Percentiles rank a stretch among this genome's conserved stretches.
Evolutionary conservation across 768 basidiomycete genomes (phyloP).

Genomic region (Tricholoma matsutake): DNA sequence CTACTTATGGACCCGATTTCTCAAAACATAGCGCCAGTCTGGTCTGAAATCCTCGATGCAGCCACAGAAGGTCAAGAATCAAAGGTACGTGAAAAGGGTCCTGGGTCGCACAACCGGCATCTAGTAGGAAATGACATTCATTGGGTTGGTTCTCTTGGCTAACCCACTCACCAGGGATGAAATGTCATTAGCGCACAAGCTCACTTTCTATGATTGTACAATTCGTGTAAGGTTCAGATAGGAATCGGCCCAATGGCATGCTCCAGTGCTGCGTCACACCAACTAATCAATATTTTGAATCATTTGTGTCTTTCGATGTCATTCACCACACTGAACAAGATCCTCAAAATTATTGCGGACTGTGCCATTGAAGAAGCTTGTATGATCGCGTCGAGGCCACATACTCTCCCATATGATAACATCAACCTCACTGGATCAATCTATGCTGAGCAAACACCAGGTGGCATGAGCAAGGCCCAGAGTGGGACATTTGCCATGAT

Average conservation of each 20-base stretch:
- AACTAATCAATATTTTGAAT: background rate
- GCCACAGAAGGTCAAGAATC: background rate
- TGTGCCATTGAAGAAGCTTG: background rate
- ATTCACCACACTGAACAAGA: background rate
- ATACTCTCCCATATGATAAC: slow-evolving; percentile 7
- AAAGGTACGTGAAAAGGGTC: background rate
- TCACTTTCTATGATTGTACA: background rate
- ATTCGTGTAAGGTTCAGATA: background rate
- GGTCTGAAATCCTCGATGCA: slow-evolving; percentile 11
- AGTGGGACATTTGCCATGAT: too few species aligned
- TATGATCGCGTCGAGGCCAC: background rate
- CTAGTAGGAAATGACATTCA: background rate
- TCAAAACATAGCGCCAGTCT: slow-evolving; percentile 14
- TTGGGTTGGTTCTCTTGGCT: background rate
- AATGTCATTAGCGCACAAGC: background rate
- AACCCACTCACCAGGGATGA: background rate
- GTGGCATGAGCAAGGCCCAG: slow-evolving; percentile 1
- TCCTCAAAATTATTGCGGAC: background rate
- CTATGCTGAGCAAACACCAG: slow-evolving; percentile 5
- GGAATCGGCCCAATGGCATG: background rate
- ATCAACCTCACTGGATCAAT: slow-evolving; percentile 9
- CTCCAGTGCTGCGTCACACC: background rate
- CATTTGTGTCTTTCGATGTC: background rate
- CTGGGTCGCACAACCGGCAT: background rate
- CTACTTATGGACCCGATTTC: slow-evolving; percentile 16